Conservation (phyloP, 2,329 filamentous ascomycete genomes). For the Fusarium brachygibbosum region DNA sequence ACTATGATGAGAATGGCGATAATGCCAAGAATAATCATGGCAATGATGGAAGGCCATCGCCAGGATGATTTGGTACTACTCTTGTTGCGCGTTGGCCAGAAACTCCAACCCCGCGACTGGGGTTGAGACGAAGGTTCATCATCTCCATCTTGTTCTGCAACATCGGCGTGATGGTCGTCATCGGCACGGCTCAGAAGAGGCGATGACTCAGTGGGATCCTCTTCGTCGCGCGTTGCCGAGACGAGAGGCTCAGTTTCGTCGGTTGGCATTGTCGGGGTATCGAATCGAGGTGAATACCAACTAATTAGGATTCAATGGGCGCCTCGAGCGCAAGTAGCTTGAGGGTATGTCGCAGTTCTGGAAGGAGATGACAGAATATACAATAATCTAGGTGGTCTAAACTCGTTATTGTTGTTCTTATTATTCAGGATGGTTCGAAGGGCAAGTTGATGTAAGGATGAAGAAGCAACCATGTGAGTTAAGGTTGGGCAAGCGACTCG, state of each 20-base stretch:
- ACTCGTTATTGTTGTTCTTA: slow-evolving; percentile 25
- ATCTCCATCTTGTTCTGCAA: slow-evolving; percentile 45
- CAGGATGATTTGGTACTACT: slow-evolving; percentile 45
- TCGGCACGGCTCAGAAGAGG: slow-evolving; percentile 61
- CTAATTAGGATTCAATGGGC: slow-evolving; percentile 21
- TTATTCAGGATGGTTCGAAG: slow-evolving; percentile 30
- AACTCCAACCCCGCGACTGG: slow-evolving; percentile 32
- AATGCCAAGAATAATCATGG: slow-evolving; percentile 75
- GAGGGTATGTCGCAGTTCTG: neutral
- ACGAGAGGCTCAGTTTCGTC: slow-evolving; percentile 63
- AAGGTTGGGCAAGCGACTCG: slow-evolving; percentile 48
- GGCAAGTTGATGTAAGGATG: slow-evolving; percentile 31
- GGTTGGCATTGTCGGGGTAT: slow-evolving; percentile 57
- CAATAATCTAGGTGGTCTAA: neutral
- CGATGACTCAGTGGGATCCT: slow-evolving; percentile 61
- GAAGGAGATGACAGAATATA: neutral
- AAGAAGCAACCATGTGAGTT: slow-evolving; percentile 22
- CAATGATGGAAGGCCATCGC: slow-evolving; percentile 83
- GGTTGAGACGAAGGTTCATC: slow-evolving; percentile 36
- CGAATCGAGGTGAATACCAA: slow-evolving; percentile 49
- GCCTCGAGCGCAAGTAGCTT: slow-evolving; percentile 26
- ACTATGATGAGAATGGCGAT: slow-evolving; percentile 77
- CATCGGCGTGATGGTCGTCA: slow-evolving; percentile 55
- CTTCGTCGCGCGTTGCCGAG: slow-evolving; percentile 51
- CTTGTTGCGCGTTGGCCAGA: slow-evolving; percentile 43